These are phyloP conservation scores for Ascoidea rubescens DNA, from an alignment of 805 yeast species.

Conservation along the genomic window DNA sequence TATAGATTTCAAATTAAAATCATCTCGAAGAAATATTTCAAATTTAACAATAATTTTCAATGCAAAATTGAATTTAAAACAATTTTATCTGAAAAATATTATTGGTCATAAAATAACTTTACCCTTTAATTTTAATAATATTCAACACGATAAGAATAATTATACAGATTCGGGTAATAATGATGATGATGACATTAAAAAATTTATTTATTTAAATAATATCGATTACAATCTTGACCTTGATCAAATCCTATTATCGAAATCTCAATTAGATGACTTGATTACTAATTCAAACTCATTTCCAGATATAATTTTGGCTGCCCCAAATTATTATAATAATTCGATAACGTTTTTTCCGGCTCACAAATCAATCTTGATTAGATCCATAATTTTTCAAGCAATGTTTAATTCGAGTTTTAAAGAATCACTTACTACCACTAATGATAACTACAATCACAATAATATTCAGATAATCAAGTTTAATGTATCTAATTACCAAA, in stretches of 20 bases:
- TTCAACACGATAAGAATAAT: too few relatives aligned
- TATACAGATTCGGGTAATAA: neutral
- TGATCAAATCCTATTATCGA: neutral
- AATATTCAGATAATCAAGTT: neutral
- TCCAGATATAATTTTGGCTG: conserved; percentile 36
- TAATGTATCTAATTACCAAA: conserved; percentile 1
- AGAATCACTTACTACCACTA: conserved; percentile 16
- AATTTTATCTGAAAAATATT: too few relatives aligned
- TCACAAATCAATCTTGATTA: conserved; percentile 43
- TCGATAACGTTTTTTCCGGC: conserved; percentile 36
- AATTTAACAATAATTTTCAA: too few relatives aligned
- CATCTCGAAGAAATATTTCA: too few relatives aligned
- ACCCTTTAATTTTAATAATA: too few relatives aligned
- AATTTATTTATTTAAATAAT: too few relatives aligned
- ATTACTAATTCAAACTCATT: conserved; percentile 11
- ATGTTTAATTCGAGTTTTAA: conserved; percentile 42
- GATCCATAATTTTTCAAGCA: conserved; percentile 51
- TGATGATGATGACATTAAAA: too few relatives aligned
- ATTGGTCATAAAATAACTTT: too few relatives aligned
- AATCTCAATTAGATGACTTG: conserved; percentile 6
- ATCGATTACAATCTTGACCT: conserved; percentile 1
- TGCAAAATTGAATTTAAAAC: too few relatives aligned
- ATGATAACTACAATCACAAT: neutral
- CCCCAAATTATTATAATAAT: conserved; percentile 15
- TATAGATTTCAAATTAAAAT: too few relatives aligned